Evolutionary conservation across 768 basidiomycete genomes (phyloP), one percentile per base, ranked within the genome.

Genomic region (Gymnopilus junonius): DNA sequence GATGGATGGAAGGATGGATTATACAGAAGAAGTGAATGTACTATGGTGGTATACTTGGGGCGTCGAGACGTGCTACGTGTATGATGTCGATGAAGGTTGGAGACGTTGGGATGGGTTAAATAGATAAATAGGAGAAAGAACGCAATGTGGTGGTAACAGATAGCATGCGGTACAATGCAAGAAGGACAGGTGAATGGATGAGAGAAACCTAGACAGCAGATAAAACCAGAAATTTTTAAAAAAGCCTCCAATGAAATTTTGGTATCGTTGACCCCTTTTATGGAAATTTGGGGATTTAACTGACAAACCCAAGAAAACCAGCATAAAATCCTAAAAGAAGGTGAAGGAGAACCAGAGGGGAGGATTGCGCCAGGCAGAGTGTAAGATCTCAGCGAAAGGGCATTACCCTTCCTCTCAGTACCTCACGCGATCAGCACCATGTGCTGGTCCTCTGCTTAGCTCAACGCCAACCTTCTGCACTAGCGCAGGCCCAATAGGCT

Each of bases 381-480:
- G 20, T 20, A n/a, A 42, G 37, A 39, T 3, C 37, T 42, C 40
- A n/a, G 20, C 17, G 5, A n/a, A n/a, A n/a, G 17, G 40, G 40
- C 15, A n/a, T n/a, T 17, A n/a, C 40, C 17, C 8, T 20, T 42
- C 2, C 8, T 37, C 17, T 51, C 48, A 51, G 8, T 5, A 32
- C 48, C 48, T 29, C 31, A 20, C 31, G 17, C 65, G 51, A 60
- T 67, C 67, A 12, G 68, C 69, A 32, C 67, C 66, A 40, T 59
- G 59, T 7, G 67, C 67, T 12, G 91, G 91, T 0, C 91, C 91
- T 42, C 89, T 85, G 69, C 90, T 86, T 54, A 93, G 80, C 73
- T 93, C 91, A 40, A 85, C 75, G 6, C 90, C 92, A 32, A 92
- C 75, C 67, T 93, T 93, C 70, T 91, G 88, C 17, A 88, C 87